Evolutionary conservation across 2,329 filamentous ascomycete species (phyloP).

Genomic region (Pestalotiopsis sp.): DNA sequence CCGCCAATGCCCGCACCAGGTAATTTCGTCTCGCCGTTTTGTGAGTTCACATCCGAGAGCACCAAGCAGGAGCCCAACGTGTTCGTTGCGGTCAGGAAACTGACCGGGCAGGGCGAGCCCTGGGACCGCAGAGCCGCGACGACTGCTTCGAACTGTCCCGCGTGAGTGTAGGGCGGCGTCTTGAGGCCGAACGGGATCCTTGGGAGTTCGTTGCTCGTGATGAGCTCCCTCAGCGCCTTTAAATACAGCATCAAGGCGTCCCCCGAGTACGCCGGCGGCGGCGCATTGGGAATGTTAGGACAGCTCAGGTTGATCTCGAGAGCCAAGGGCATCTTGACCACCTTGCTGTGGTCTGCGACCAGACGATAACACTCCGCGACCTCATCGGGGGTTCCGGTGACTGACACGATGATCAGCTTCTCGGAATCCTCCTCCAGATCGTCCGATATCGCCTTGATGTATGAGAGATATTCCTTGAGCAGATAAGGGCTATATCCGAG

Average conservation of each 20-base stretch:
- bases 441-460: conserved; percentile 50
- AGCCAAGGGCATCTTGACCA: conserved; percentile 53
- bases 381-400: conserved; percentile 66
- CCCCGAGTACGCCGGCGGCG: conserved; percentile 71
- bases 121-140: conserved; percentile 48
- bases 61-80: conserved; percentile 72
- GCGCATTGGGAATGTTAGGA: conserved; percentile 70
- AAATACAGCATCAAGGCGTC: conserved; percentile 58
- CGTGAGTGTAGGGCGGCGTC: conserved; percentile 75
- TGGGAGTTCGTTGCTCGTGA: conserved; percentile 10
- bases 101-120: conserved; percentile 44
- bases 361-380: conserved; percentile 57
- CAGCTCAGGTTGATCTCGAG: conserved; percentile 81
- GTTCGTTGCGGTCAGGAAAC: conserved; percentile 76
- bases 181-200: conserved; percentile 64
- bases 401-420: conserved; percentile 71
- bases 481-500: conserved; percentile 73
- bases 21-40: conserved; percentile 44
- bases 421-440: conserved; percentile 16
- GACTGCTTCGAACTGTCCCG: conserved; percentile 64
- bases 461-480: conserved; percentile 60
- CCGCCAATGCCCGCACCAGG: conserved; percentile 66
- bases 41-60: conserved; percentile 35
- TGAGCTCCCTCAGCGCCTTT: conserved; percentile 37
- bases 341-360: conserved; percentile 36